phyloP scores from a whole-genome alignment of 331 rosid species.

The Spiraea crenata region DNA sequence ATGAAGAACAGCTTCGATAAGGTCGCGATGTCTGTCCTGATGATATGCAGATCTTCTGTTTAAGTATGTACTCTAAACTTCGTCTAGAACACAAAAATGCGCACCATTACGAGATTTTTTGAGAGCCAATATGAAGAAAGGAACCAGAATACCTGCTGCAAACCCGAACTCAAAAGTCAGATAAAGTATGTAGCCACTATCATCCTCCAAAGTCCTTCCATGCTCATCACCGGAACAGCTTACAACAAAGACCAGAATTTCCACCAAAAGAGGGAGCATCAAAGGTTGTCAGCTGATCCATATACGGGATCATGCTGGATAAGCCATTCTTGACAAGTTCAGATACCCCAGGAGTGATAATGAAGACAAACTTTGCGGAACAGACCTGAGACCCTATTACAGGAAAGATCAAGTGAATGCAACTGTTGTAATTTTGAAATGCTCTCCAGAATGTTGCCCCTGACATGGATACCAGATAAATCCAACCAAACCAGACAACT shows the following conservation, averaged over 20 bases:
- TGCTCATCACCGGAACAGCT: slow-evolving; percentile 21
- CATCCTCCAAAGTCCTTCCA: not conserved
- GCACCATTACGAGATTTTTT: slow-evolving; percentile 15
- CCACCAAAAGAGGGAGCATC: slow-evolving; percentile 44
- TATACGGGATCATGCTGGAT: slow-evolving; percentile 31
- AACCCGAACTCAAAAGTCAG: slow-evolving; percentile 42
- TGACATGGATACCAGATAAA: slow-evolving; percentile 33
- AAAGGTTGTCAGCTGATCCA: slow-evolving; percentile 31
- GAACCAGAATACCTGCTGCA: slow-evolving; percentile 30
- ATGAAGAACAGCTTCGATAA: too few relatives aligned
- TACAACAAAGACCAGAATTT: too few relatives aligned
- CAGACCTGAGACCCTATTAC: slow-evolving; percentile 29
- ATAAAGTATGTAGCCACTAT: slow-evolving; percentile 25
- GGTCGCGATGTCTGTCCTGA: too few relatives aligned
- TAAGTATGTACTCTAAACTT: too few relatives aligned
- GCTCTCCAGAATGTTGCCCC: slow-evolving; percentile 26
- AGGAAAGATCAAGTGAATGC: slow-evolving; percentile 41
- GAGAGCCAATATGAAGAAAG: slow-evolving; percentile 27
- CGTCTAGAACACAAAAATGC: too few relatives aligned
- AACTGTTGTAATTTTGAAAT: slow-evolving; percentile 34
- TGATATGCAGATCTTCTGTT: too few relatives aligned
- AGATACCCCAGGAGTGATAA: slow-evolving; percentile 34
- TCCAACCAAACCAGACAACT: slow-evolving; percentile 30
- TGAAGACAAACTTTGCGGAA: slow-evolving; percentile 37
- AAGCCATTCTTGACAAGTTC: slow-evolving; percentile 36